Base-by-base conservation (phyloP, 768 basidiomycete genomes). In the Botryobasidium botryosum region DNA sequence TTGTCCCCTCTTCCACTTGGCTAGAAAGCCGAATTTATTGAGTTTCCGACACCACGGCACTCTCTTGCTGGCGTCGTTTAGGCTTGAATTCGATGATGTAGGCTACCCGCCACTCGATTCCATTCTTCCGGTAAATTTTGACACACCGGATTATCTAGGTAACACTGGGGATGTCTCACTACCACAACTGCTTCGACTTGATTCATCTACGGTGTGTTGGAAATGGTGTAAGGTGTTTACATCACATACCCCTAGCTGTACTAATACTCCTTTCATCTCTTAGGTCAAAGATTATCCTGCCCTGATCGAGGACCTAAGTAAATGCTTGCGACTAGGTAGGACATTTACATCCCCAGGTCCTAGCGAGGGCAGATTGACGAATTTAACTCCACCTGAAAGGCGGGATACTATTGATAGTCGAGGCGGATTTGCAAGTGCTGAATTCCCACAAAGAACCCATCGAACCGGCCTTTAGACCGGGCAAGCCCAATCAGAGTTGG, bases 11-110 rank as follows among this genome's bases (percentile, higher is more conserved):
- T n/a, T n/a, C n/a, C n/a, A n/a, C n/a, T n/a, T n/a, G n/a, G n/a
- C n/a, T n/a, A n/a, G n/a, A n/a, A n/a, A n/a, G n/a, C n/a, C n/a
- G n/a, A n/a, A n/a, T n/a, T n/a, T n/a, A n/a, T n/a, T n/a, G n/a
- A n/a, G n/a, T n/a, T n/a, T n/a, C n/a, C n/a, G n/a, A n/a, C n/a
- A n/a, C n/a, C n/a, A n/a, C n/a, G n/a, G n/a, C n/a, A n/a, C n/a
- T n/a, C n/a, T n/a, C n/a, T n/a, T n/a, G n/a, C n/a, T 62, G 31
- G 31, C 31, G 31, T 17, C 17, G 12, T 23, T 15, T 21, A 42
- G 40, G 27, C 40, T 62, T 31, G 61, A 62, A 41, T 59, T 62
- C 40, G 61, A 62, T 43, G 60, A 62, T 45, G 60, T 62, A 44
- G 46, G 58, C 45, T 15, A 31, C 24, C 18, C 17, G 28, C 7